Base-by-base conservation (phyloP, 2,329 filamentous ascomycete species). In the Cladosporium halotolerans region DNA sequence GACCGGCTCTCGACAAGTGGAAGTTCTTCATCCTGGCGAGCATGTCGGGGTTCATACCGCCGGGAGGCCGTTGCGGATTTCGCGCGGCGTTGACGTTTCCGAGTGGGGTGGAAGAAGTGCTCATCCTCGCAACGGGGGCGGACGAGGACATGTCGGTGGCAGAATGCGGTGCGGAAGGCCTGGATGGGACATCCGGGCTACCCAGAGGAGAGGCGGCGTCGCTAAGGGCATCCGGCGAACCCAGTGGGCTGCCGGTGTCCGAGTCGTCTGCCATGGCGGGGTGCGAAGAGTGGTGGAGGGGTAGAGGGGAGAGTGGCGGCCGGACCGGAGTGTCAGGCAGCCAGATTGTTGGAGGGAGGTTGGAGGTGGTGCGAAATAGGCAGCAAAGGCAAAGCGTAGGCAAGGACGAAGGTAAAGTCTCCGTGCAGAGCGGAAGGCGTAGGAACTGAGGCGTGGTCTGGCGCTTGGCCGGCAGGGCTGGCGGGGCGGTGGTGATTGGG, bases 81-180 rank as follows among this genome's bases (percentile, higher is more conserved):
- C 83, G 75, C 38, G 82, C 83, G 45, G 82, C 81, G 69, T 85
- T 89, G 63, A 96, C 74, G 54, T 88, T 80, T 39, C 89, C 89
- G 3, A 91, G 76, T 39, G 88, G 84, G 28, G 86, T 93, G n/a
- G 90, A 96, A n/a, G 84, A 90, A 6, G 86, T 74, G 53, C 82
- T 88, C 82, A 95, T 90, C 54, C 72, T 69, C 4, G 47, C 34
- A 16, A 50, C 47, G n/a, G 32, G 47, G 38, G 34, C 34, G 34
- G 10, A 14, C 11, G 36, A n/a, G 19, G 71, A 70, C 14, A 59
- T 52, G 19, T 50, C 47, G 33, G 46, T 58, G 42, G 61, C 57
- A 41, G 62, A 63, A 40, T 51, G 55, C 45, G 47, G 57, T 55
- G 36, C 62, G 54, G 47, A 58, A 52, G 59, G 53, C 11, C 52